Percentiles rank a stretch among this genome's conserved stretches.
Conservation (phyloP, 495 filamentous ascomycete genomes). For the Polyplosphaeria fusca region DNA sequence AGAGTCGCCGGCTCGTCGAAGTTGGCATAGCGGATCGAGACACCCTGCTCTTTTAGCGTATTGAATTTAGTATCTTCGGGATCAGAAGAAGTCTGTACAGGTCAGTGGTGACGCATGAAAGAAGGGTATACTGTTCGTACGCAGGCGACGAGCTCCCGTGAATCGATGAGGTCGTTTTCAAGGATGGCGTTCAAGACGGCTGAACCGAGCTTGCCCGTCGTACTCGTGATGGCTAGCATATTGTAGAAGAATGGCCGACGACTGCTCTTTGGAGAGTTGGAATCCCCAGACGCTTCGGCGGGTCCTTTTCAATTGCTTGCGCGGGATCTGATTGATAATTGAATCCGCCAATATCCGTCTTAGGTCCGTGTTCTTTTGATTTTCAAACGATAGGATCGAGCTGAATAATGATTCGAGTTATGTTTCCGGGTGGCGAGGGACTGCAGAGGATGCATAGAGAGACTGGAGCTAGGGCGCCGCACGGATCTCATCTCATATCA, state of each 20-base stretch:
- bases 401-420: too few species aligned
- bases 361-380: neutral
- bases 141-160: slow-evolving; percentile 42
- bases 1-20: slow-evolving; percentile 38
- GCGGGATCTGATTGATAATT: neutral
- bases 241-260: too few species aligned
- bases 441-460: too few species aligned
- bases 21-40: slow-evolving; percentile 25
- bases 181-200: slow-evolving; percentile 45
- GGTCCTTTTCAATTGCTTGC: neutral
- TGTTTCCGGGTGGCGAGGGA: too few species aligned
- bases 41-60: neutral
- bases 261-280: too few species aligned
- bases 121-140: slow-evolving; percentile 3
- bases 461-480: too few species aligned
- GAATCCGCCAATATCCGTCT: neutral
- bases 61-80: slow-evolving; percentile 2
- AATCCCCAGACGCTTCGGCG: neutral
- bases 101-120: neutral
- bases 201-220: slow-evolving; percentile 48
- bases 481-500: too few species aligned
- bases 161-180: slow-evolving; percentile 35
- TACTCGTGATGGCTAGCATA: slow-evolving; percentile 44
- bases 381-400: too few species aligned
- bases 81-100: slow-evolving; percentile 37